Evolutionary conservation across 306 rosid genomes (phyloP), one percentile per base, ranked within the genome.

Genomic region (Quercus cerris): DNA sequence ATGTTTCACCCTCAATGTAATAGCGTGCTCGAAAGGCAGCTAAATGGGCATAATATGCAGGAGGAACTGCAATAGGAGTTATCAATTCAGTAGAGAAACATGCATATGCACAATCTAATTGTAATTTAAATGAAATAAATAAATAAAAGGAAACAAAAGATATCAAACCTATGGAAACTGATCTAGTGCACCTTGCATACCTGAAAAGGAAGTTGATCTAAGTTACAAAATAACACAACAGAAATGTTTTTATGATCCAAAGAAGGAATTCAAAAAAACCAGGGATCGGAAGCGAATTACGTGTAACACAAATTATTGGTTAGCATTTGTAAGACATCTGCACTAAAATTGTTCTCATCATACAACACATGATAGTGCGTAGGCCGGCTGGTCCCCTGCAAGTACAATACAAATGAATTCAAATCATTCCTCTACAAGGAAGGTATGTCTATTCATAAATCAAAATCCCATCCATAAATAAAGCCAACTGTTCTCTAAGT

Each of bases 321-420:
- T 1, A 88, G 74, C 9, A 18, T 11, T 35, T 88, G 92, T 82
- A 86, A 46, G 1, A 0, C 15, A 80, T 89, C 90, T 0, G 92
- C 88, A 14, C 3, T 75, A 70, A 86, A 89, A 0, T 38, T 75
- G 64, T 89, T 89, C 62, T 89, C 92, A 46, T 89, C 92, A 2
- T 5, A 86, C 52, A 89, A n/a, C 18, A 89, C 92, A 63, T 86
- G 90, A 25, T 89, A 89, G 9, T 89, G 92, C 0, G 90, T 61
- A 0, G 92, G 92, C 2, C 92, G 74, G 61, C 88, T 86, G 0
- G 92, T 86, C 35, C 92, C 92, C 92, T 89, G 30, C 6, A 76
- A 51, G 54, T 15, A 70, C n/a, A 75, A 55, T 5, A 0, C 17
- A 20, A 28, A 57, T 54, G 5, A 49, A 73, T 55, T 4, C 64